Base-by-base conservation (phyloP, 768 basidiomycete species). In the Infundibulicybe gibba region DNA sequence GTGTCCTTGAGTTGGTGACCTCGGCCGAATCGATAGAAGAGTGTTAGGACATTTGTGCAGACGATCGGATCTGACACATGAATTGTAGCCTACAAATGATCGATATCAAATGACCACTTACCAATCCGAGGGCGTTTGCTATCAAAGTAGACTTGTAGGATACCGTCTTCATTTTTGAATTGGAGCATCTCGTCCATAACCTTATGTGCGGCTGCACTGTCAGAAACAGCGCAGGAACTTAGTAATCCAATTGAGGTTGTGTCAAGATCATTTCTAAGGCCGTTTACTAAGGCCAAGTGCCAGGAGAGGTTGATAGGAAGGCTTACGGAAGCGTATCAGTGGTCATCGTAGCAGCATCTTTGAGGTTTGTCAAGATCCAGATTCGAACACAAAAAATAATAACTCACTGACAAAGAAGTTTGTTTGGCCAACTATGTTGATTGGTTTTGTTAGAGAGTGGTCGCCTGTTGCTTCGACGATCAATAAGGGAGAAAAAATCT, bases 401-500 rank as follows among this genome's bases (percentile, higher is more conserved):
- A n/a, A n/a, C n/a, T n/a, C 25, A 25, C 25, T 8, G 8, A 8
- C 25, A 25, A 25, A 25, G 25, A 25, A 25, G 25, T 25, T 25
- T 8, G 8, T 3, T 25, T 25, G 25, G 8, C 25, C 25, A 25
- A 25, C 25, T 3, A 25, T 25, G 25, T 25, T 25, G 25, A 25
- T 25, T 25, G 25, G 25, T 25, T 25, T 8, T 3, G 4, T 25
- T 8, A 25, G 25, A 8, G 25, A 25, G 8, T 8, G 25, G 8
- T 70, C 53, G 2, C 50, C 41, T 5, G 70, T 72, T 6, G 60
- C 56, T 34, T 74, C 72, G 16, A 68, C 54, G 40, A 74, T 69
- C 12, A 73, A 57, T 9, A 74, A 58, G 49, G 71, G 72, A 6
- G 71, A 60, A 43, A 71, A 71, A 44, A 70, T 70, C 49, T 25